Evolutionary conservation across 768 basidiomycete species (phyloP).

Genomic region (Phlegmacium glaucopus): DNA sequence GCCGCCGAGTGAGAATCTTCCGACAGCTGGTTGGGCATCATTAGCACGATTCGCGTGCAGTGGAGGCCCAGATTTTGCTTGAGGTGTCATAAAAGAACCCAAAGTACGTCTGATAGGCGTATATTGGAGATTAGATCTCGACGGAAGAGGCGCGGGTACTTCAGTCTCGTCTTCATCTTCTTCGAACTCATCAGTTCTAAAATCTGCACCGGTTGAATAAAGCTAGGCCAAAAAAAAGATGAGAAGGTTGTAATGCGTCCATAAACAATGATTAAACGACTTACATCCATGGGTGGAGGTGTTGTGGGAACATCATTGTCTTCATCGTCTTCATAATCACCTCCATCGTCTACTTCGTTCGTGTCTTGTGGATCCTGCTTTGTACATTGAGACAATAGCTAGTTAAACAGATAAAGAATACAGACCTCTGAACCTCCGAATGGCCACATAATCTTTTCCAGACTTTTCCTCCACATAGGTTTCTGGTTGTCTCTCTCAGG

Average conservation of each 20-base stretch:
- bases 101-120: slow-evolving; percentile 30
- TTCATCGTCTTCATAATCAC: not conserved
- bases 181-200: slow-evolving; percentile 19
- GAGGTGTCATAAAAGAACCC: slow-evolving; percentile 60
- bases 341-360: not conserved
- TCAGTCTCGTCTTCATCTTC: slow-evolving; percentile 18
- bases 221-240: not conserved
- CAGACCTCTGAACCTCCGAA: slow-evolving; percentile 25
- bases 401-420: too few species aligned
- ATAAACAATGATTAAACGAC: not conserved
- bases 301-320: not conserved
- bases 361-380: not conserved
- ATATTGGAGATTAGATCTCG: slow-evolving; percentile 14
- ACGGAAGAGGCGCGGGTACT: slow-evolving; percentile 10
- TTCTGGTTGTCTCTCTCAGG: slow-evolving; percentile 21
- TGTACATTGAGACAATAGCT: too few species aligned
- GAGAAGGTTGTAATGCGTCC: slow-evolving; percentile 8
- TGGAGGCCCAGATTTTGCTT: slow-evolving; percentile 17
- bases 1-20: slow-evolving; percentile 43
- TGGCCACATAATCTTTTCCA: slow-evolving; percentile 39
- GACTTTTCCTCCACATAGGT: slow-evolving; percentile 40
- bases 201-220: too few species aligned
- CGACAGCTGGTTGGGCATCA: slow-evolving; percentile 11
- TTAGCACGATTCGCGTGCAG: too few species aligned
- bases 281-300: not conserved